phyloP scores from a whole-genome alignment of 768 basidiomycete species.

The Mycena amicta region DNA sequence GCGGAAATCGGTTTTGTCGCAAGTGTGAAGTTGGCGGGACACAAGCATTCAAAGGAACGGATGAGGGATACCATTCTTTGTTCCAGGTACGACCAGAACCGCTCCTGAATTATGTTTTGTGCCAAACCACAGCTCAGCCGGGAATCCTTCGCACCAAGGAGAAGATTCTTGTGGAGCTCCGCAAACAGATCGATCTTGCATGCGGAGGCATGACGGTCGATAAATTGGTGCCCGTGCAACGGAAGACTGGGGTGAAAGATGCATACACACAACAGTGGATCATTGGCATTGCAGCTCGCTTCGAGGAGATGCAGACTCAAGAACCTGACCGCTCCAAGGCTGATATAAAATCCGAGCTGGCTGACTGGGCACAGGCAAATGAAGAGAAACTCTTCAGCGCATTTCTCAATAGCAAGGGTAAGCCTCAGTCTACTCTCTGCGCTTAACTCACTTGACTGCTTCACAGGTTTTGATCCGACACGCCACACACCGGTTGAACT shows the following conservation, averaged over 20 bases:
- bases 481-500: slow-evolving; percentile 27
- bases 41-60: neutral
- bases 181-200: slow-evolving; percentile 34
- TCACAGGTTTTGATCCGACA: slow-evolving; percentile 10
- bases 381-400: slow-evolving; percentile 31
- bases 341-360: slow-evolving; percentile 29
- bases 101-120: neutral
- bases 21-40: slow-evolving; percentile 31
- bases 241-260: slow-evolving; percentile 42
- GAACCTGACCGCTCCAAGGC: slow-evolving; percentile 15
- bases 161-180: slow-evolving; percentile 25
- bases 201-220: slow-evolving; percentile 31
- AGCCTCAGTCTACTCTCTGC: neutral
- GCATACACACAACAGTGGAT: slow-evolving; percentile 41
- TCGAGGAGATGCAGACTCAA: slow-evolving; percentile 23
- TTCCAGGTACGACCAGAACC: slow-evolving; percentile 29
- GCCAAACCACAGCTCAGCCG: slow-evolving; percentile 25
- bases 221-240: slow-evolving; percentile 31
- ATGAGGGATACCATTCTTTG: slow-evolving; percentile 21
- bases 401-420: slow-evolving; percentile 33
- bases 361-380: slow-evolving; percentile 31
- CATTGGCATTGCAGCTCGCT: slow-evolving; percentile 29
- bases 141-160: slow-evolving; percentile 25
- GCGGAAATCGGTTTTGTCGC: slow-evolving; percentile 43
- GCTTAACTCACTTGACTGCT: neutral